These are phyloP conservation scores for Sechiopsis laciniata DNA, from an alignment of 306 rosid species.

Conservation along the genomic window DNA sequence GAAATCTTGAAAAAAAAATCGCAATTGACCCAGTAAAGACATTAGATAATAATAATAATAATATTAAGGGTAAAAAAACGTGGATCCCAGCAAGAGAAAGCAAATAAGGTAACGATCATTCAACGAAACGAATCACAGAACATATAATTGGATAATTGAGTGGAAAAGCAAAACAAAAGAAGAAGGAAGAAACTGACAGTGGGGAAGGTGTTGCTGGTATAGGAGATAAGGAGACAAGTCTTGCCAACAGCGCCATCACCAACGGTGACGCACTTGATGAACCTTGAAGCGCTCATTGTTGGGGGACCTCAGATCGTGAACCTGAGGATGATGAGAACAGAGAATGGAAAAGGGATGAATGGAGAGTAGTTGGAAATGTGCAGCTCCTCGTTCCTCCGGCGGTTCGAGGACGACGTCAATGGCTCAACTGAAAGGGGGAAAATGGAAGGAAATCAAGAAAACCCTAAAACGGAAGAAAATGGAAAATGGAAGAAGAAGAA, in stretches of 20 bases:
- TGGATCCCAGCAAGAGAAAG: neutral
- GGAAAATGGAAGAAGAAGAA: constrained; percentile 24
- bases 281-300: constrained; percentile 94
- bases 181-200: constrained; percentile 45
- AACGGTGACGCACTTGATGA: constrained; percentile 96
- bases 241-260: constrained; percentile 99
- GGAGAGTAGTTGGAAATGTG: neutral
- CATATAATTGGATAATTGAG: neutral
- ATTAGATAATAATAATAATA: too few species aligned
- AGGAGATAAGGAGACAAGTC: constrained; percentile 93
- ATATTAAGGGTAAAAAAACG: too few species aligned
- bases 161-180: neutral
- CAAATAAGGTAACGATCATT: neutral
- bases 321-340: constrained; percentile 68
- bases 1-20: neutral
- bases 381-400: neutral
- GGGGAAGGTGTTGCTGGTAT: constrained; percentile 98
- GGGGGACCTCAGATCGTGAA: constrained; percentile 74
- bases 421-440: constrained; percentile 33
- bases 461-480: constrained; percentile 39
- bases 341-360: too few species aligned
- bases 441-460: constrained; percentile 22
- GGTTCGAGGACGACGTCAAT: constrained; percentile 16
- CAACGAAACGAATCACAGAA: neutral
- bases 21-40: too few species aligned